Evolutionary conservation across 2,329 filamentous ascomycete genomes (phyloP).

Genomic region (Magnaporthiopsis incrustans): DNA sequence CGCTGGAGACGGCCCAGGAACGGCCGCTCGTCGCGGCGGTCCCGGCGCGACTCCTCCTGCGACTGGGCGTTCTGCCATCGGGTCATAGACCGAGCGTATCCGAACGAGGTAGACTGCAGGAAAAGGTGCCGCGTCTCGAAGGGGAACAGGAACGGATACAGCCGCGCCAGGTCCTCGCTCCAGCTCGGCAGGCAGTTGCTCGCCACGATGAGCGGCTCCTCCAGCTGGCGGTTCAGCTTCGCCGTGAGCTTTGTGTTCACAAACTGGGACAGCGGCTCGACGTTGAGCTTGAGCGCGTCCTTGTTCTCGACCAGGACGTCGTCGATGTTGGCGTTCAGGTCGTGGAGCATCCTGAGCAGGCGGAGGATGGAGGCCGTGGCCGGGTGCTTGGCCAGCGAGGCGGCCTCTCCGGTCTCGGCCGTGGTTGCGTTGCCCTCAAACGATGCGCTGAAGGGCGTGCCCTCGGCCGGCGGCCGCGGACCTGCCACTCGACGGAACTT

Average conservation of each 20-base stretch:
- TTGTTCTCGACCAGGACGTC: slow-evolving; percentile 79
- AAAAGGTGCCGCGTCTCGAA: slow-evolving; percentile 97
- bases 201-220: slow-evolving; percentile 93
- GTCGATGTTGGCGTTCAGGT: slow-evolving; percentile 86
- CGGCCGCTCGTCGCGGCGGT: slow-evolving; percentile 81
- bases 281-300: slow-evolving; percentile 59
- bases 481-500: slow-evolving; percentile 84
- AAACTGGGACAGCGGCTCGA: slow-evolving; percentile 84
- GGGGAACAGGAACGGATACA: slow-evolving; percentile 95
- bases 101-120: slow-evolving; percentile 95
- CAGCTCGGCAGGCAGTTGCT: slow-evolving; percentile 93
- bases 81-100: slow-evolving; percentile 94
- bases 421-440: slow-evolving; percentile 30
- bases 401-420: slow-evolving; percentile 45
- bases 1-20: slow-evolving; percentile 87
- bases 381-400: slow-evolving; percentile 74
- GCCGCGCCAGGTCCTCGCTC: slow-evolving; percentile 88
- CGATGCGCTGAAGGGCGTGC: slow-evolving; percentile 50
- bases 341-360: slow-evolving; percentile 82
- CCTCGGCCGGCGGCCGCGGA: slow-evolving; percentile 63
- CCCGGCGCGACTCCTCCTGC: slow-evolving; percentile 70
- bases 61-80: slow-evolving; percentile 92
- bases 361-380: slow-evolving; percentile 81
- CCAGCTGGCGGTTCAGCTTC: slow-evolving; percentile 91
- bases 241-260: slow-evolving; percentile 98